phyloP scores from a whole-genome alignment of 2,329 filamentous ascomycete species.

The Ilyonectria mors-panacis region DNA sequence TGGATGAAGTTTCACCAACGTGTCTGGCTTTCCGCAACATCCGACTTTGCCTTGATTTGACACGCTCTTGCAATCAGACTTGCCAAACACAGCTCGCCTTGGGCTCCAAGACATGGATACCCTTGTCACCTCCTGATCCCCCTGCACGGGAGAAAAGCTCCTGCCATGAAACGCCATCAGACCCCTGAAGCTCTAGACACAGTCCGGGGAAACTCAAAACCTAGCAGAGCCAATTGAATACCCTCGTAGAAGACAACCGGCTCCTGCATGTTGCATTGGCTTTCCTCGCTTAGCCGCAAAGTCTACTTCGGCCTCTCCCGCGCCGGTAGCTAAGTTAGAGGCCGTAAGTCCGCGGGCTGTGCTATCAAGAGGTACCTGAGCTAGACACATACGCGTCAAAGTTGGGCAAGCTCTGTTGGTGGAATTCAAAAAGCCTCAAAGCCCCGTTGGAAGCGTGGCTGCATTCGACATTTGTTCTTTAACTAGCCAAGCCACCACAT shows the following conservation, averaged over 20 bases:
- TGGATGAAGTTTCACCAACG: background rate
- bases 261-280: background rate
- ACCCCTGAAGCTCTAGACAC: constrained; percentile 18
- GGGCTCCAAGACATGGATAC: background rate
- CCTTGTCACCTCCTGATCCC: background rate
- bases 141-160: background rate
- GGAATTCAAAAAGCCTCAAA: background rate
- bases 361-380: background rate
- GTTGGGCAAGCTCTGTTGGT: background rate
- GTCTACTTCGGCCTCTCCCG: background rate
- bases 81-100: background rate
- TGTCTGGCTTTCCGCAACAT: background rate
- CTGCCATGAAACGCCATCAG: background rate
- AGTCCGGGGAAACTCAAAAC: constrained; percentile 6
- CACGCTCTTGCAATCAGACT: no score
- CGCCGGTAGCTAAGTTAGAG: background rate
- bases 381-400: background rate
- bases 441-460: background rate
- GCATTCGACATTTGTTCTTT: background rate
- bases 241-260: background rate
- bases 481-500: background rate
- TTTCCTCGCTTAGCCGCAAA: background rate
- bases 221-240: constrained; percentile 22
- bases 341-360: background rate
- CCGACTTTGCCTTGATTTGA: no score